phyloP scores from a whole-genome alignment of 345 rosid species.

The Populus ilicifolia region DNA sequence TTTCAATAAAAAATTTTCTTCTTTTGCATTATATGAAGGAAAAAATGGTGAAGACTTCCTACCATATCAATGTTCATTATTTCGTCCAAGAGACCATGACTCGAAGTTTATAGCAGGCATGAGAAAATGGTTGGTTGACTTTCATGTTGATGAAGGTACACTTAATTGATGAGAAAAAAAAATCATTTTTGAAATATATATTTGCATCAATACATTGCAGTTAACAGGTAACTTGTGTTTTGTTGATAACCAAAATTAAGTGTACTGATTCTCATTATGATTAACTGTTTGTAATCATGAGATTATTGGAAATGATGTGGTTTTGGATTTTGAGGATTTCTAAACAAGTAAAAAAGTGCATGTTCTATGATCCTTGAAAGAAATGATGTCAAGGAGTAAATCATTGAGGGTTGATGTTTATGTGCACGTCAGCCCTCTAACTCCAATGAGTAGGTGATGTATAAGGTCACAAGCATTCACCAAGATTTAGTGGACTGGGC shows the following conservation, averaged over 20 bases:
- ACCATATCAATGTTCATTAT: slow-evolving; percentile 59
- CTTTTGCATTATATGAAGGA: slow-evolving; percentile 65
- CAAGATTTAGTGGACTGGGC: no score
- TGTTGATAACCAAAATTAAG: background rate
- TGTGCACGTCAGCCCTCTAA: no score
- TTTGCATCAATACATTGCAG: background rate
- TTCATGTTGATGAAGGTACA: slow-evolving; percentile 43
- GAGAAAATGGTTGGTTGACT: slow-evolving; percentile 41
- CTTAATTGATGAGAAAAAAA: background rate
- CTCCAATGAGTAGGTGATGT: no score
- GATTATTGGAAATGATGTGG: background rate
- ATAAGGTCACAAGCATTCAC: no score
- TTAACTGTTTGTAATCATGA: background rate
- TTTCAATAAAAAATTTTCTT: slow-evolving; percentile 49
- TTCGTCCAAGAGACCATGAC: slow-evolving; percentile 40
- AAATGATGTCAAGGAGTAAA: no score
- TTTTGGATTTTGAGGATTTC: background rate
- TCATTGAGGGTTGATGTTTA: no score
- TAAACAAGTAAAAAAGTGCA: background rate
- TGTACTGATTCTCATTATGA: background rate
- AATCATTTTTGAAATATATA: background rate
- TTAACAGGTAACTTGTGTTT: background rate
- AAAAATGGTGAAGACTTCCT: slow-evolving; percentile 33
- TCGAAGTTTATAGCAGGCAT: slow-evolving; percentile 40
- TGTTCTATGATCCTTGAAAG: background rate